Conservation (phyloP, 1,284 basidiomycete genomes). For the Cerioporus squamosus region DNA sequence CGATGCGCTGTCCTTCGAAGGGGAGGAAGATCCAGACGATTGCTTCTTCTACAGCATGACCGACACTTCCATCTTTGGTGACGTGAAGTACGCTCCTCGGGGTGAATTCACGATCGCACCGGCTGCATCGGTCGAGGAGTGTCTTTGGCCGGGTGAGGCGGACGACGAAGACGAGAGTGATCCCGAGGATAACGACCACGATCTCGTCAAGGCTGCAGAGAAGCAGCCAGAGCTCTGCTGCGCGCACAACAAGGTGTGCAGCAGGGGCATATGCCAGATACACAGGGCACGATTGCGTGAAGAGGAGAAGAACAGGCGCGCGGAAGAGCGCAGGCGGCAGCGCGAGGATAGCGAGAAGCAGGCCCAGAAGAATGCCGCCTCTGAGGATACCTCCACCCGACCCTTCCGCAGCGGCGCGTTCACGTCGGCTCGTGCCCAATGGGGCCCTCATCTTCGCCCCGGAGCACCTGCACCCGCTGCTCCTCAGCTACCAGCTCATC, state of each 20-base stretch:
- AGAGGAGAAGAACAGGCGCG: background rate
- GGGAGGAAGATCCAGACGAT: background rate
- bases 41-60: too few relatives aligned
- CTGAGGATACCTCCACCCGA: too few relatives aligned
- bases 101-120: background rate
- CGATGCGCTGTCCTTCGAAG: background rate
- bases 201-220: background rate
- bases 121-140: background rate
- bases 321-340: background rate
- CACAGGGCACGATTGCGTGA: conserved; percentile 11
- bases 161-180: conserved; percentile 5
- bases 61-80: background rate
- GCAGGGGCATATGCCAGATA: conserved; percentile 30
- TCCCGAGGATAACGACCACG: conserved; percentile 3
- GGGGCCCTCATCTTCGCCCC: too few relatives aligned
- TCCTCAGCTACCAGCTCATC: too few relatives aligned
- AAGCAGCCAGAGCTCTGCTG: conserved; percentile 21
- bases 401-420: too few relatives aligned
- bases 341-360: background rate
- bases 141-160: conserved; percentile 2
- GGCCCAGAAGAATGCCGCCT: too few relatives aligned
- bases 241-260: conserved; percentile 29
- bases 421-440: too few relatives aligned
- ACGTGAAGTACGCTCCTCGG: too few relatives aligned
- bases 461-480: too few relatives aligned